Percentiles rank a stretch among this genome's conserved stretches.
Evolutionary conservation across 2,329 filamentous ascomycete species (phyloP).

Genomic region (Cercospora nicotianae): DNA sequence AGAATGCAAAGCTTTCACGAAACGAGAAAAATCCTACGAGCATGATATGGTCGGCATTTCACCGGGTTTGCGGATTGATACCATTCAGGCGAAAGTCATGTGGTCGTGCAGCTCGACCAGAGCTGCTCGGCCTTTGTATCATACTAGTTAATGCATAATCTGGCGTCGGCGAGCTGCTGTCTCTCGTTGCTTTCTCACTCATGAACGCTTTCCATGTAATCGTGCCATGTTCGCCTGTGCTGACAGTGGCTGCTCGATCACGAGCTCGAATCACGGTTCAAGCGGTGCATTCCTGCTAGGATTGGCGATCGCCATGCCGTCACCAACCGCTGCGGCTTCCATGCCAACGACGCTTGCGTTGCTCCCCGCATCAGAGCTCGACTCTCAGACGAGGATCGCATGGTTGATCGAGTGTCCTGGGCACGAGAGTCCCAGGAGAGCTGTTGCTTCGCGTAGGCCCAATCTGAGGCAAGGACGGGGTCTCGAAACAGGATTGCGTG

Average conservation of each 20-base stretch:
- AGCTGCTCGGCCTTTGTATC: constrained; percentile 27
- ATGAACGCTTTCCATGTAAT: background rate
- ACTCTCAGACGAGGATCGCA: background rate
- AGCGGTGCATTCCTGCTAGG: background rate
- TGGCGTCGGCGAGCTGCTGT: background rate
- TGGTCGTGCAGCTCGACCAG: constrained; percentile 17
- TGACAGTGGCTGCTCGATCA: background rate
- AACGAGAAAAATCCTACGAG: constrained; percentile 17
- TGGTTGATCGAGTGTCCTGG: background rate
- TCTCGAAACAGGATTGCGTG: background rate
- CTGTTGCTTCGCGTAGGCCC: background rate
- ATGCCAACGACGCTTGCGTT: constrained; percentile 7
- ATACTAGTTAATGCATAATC: constrained; percentile 30
- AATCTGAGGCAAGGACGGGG: background rate
- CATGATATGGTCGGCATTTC: constrained; percentile 23
- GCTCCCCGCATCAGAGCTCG: background rate
- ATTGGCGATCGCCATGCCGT: constrained; percentile 1
- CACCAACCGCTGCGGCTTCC: constrained; percentile 1
- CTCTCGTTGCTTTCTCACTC: background rate
- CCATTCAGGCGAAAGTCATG: constrained; percentile 27
- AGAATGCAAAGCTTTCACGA: constrained; percentile 12
- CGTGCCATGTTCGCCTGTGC: background rate
- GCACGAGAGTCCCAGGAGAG: background rate
- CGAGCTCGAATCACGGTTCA: constrained; percentile 1
- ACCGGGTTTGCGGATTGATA: constrained; percentile 18